Conservation (phyloP, 2,329 filamentous ascomycete species). For the Phyllachora maydis region DNA sequence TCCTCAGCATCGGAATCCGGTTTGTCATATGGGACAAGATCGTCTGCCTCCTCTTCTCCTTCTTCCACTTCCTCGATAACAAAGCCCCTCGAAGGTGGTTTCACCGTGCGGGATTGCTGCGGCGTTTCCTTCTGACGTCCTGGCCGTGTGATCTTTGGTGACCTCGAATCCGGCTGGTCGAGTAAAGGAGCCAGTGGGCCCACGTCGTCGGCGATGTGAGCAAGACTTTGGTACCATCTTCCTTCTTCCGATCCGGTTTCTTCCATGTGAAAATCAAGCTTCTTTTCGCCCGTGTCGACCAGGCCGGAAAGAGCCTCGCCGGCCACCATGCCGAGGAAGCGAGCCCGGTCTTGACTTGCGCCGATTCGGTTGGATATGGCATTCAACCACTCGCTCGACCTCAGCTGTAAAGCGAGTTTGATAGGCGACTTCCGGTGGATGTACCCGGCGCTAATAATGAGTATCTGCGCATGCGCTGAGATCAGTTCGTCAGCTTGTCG, state of each 20-base stretch:
- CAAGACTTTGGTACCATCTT: conserved; percentile 50
- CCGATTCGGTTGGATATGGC: conserved; percentile 71
- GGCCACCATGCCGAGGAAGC: conserved; percentile 75
- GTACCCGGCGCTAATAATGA: conserved; percentile 62
- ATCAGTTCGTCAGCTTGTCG: too few relatives aligned
- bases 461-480: conserved; percentile 55
- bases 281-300: conserved; percentile 45
- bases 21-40: conserved; percentile 61
- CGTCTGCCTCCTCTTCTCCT: conserved; percentile 37
- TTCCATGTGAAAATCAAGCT: conserved; percentile 67
- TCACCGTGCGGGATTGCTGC: too few relatives aligned
- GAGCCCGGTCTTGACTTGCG: conserved; percentile 51
- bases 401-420: conserved; percentile 46
- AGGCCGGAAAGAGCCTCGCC: conserved; percentile 51
- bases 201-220: conserved; percentile 36
- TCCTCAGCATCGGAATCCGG: conserved; percentile 79
- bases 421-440: conserved; percentile 44
- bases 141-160: too few relatives aligned
- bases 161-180: conserved; percentile 6
- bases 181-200: conserved; percentile 37
- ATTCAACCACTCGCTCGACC: conserved; percentile 53
- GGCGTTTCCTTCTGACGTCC: conserved; percentile 8
- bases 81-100: conserved; percentile 16
- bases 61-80: conserved; percentile 47
- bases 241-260: conserved; percentile 57